Percentiles rank a stretch among this genome's conserved stretches.
phyloP scores from a whole-genome alignment of 805 yeast species.

The Saturnispora besseyi region DNA sequence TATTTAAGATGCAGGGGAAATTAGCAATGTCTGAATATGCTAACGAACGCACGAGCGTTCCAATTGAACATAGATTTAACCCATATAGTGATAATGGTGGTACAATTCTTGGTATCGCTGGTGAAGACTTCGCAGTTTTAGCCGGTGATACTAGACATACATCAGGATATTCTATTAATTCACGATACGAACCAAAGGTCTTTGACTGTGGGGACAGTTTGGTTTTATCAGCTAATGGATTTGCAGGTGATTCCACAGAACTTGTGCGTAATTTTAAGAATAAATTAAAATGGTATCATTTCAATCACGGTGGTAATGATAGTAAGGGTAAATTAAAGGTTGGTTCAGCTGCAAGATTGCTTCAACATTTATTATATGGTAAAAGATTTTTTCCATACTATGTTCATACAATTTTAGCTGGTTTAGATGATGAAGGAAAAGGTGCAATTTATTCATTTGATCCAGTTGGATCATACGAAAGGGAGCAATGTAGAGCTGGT shows the following conservation, averaged over 20 bases:
- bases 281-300: conserved; percentile 85
- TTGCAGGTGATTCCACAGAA: conserved; percentile 90
- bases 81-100: conserved; percentile 97
- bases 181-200: conserved; percentile 87
- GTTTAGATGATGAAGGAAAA: conserved; percentile 82
- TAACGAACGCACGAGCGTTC: conserved; percentile 41
- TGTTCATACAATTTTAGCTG: conserved; percentile 90
- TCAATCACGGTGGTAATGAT: conserved; percentile 48
- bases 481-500: conserved; percentile 96
- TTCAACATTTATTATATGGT: conserved; percentile 84
- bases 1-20: background rate
- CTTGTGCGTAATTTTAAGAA: conserved; percentile 65
- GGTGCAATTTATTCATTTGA: conserved; percentile 96
- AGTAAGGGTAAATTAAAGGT: conserved; percentile 51
- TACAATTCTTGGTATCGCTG: conserved; percentile 94
- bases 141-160: conserved; percentile 99
- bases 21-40: conserved; percentile 43
- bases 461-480: conserved; percentile 95
- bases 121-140: conserved; percentile 90
- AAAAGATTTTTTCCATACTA: conserved; percentile 96
- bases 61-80: conserved; percentile 87
- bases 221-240: conserved; percentile 88
- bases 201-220: conserved; percentile 83
- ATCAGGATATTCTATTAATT: conserved; percentile 85
- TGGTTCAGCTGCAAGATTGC: conserved; percentile 76